A percentile compares a stretch with the other conserved stretches of the same genome.
Conservation (phyloP, 371 early-diverging fungal species). For the Mucor racemosus region DNA sequence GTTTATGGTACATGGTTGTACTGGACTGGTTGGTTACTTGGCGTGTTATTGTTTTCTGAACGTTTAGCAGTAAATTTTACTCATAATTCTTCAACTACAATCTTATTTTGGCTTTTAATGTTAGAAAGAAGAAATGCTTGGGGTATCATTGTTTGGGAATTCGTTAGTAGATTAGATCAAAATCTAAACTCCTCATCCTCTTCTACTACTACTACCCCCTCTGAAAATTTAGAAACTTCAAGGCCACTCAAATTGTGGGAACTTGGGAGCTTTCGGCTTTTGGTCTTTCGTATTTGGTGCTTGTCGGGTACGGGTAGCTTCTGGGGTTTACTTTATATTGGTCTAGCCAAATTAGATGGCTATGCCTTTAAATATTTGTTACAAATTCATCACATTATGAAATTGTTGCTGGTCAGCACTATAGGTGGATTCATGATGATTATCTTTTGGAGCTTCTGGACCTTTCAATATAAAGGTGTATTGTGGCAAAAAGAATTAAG, state of each 20-base stretch:
- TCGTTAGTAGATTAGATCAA: slow-evolving; percentile 51
- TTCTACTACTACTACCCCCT: neutral
- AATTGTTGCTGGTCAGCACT: slow-evolving; percentile 54
- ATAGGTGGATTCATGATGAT: slow-evolving; percentile 62
- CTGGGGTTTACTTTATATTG: slow-evolving; percentile 63
- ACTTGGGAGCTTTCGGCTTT: slow-evolving; percentile 31
- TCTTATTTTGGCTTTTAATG: slow-evolving; percentile 57
- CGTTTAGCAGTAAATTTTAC: slow-evolving; percentile 27
- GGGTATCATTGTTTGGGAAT: slow-evolving; percentile 72
- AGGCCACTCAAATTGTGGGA: slow-evolving; percentile 29
- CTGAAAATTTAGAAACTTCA: neutral
- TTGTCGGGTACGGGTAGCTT: slow-evolving; percentile 61
- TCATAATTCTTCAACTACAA: slow-evolving; percentile 35
- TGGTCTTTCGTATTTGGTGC: slow-evolving; percentile 63
- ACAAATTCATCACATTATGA: slow-evolving; percentile 44
- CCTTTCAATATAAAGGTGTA: slow-evolving; percentile 68
- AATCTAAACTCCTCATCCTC: slow-evolving; percentile 12
- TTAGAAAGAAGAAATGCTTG: slow-evolving; percentile 67
- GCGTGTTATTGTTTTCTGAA: slow-evolving; percentile 50
- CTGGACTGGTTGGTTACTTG: slow-evolving; percentile 67
- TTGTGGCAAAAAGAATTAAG: slow-evolving; percentile 65
- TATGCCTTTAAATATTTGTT: slow-evolving; percentile 48
- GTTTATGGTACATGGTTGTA: slow-evolving; percentile 69
- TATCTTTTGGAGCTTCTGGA: slow-evolving; percentile 73
- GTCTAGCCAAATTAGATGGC: slow-evolving; percentile 52